A percentile compares a stretch with the other conserved stretches of the same genome.
Evolutionary conservation across 768 basidiomycete genomes (phyloP).

Genomic region (Serendipita sp.): DNA sequence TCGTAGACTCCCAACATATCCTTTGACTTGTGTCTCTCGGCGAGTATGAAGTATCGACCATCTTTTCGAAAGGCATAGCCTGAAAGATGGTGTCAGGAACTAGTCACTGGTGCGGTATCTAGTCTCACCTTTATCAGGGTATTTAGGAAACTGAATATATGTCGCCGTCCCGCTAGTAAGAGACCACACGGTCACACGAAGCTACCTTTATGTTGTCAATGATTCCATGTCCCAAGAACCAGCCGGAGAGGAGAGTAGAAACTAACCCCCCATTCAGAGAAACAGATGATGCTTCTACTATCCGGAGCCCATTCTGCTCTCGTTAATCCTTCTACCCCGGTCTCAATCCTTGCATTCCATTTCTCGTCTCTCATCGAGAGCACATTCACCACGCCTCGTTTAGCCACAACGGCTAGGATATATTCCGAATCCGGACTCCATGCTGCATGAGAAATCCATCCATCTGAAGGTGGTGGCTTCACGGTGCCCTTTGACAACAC

Average conservation of each 20-base stretch:
- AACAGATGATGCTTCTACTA: constrained; percentile 69
- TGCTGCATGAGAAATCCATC: constrained; percentile 53
- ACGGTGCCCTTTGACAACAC: constrained; percentile 21
- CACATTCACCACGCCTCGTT: constrained; percentile 53
- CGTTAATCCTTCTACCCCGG: constrained; percentile 69
- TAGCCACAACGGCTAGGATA: constrained; percentile 65
- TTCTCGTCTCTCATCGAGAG: constrained; percentile 66
- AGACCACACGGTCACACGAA: constrained; percentile 79
- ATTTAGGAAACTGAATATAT: constrained; percentile 73
- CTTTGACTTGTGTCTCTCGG: constrained; percentile 80
- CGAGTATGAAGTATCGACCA: constrained; percentile 69
- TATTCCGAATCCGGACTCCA: constrained; percentile 89
- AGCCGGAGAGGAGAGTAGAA: not conserved
- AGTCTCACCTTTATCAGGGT: constrained; percentile 55
- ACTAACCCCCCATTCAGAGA: constrained; percentile 88
- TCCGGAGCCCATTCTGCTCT: constrained; percentile 86
- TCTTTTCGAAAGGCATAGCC: constrained; percentile 69
- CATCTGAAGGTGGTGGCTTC: constrained; percentile 19
- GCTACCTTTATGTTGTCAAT: constrained; percentile 27
- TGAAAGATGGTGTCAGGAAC: constrained; percentile 18
- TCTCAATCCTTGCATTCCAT: constrained; percentile 64
- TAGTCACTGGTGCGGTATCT: not conserved
- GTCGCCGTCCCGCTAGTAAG: constrained; percentile 57
- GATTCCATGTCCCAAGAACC: not conserved
- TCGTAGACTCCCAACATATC: constrained; percentile 83